Conservation (phyloP, 2,329 filamentous ascomycete genomes). For the Hypoxylon sp. region DNA sequence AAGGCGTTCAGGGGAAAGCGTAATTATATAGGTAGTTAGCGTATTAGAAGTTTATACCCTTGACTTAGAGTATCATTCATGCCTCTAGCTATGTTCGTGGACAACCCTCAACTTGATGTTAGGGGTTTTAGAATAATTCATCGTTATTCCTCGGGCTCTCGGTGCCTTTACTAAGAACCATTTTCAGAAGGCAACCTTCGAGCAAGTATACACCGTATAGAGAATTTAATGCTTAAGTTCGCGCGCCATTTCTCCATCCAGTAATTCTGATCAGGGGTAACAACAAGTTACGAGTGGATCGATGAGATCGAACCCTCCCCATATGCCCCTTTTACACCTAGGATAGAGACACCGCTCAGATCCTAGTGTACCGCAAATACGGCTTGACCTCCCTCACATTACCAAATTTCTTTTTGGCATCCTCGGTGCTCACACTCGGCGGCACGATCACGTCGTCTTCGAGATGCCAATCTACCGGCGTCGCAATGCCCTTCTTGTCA, state of each 20-base stretch:
- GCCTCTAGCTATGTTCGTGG: slow-evolving; percentile 9
- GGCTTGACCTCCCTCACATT: slow-evolving; percentile 74
- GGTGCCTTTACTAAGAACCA: neutral
- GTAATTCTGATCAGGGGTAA: neutral
- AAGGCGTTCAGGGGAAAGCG: slow-evolving; percentile 18
- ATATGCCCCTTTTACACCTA: neutral
- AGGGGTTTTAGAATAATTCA: neutral
- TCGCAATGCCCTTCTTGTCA: slow-evolving; percentile 72
- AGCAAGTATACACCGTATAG: neutral
- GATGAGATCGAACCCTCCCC: neutral
- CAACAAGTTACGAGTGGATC: neutral
- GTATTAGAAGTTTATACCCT: slow-evolving; percentile 22
- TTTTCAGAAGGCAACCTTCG: neutral
- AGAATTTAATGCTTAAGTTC: neutral
- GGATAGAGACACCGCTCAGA: slow-evolving; percentile 12
- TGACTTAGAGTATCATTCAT: slow-evolving; percentile 3
- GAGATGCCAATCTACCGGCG: slow-evolving; percentile 67
- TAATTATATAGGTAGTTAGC: neutral
- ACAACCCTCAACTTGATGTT: slow-evolving; percentile 11
- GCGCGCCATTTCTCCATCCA: neutral
- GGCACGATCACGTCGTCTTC: slow-evolving; percentile 71
- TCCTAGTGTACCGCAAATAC: slow-evolving; percentile 31
- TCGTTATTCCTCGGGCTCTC: neutral
- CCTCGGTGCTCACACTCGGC: slow-evolving; percentile 69
- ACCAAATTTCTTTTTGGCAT: slow-evolving; percentile 72